phyloP scores from a whole-genome alignment of 2,329 filamentous ascomycete species.

The Chlorencoelia australis region DNA sequence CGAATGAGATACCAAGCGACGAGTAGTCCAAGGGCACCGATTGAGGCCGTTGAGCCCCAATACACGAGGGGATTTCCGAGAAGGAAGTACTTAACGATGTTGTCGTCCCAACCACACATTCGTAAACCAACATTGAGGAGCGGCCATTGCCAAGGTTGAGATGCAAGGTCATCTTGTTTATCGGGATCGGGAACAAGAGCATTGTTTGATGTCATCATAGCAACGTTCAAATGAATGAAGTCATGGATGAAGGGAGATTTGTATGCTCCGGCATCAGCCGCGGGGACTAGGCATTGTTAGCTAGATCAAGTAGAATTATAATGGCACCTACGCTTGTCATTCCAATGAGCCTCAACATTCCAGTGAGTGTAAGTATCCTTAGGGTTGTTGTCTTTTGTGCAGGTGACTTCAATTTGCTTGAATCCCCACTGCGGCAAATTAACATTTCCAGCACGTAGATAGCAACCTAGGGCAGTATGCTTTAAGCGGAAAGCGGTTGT shows the following conservation, averaged over 20 bases:
- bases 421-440: constrained; percentile 99
- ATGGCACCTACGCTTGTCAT: constrained; percentile 86
- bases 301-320: constrained; percentile 7
- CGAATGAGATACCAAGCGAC: constrained; percentile 79
- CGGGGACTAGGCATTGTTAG: constrained; percentile 55
- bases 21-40: constrained; percentile 63
- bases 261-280: constrained; percentile 81
- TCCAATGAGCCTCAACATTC: constrained; percentile 94
- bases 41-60: constrained; percentile 79
- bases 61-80: constrained; percentile 94
- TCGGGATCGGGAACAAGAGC: constrained; percentile 94
- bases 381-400: constrained; percentile 85
- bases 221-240: constrained; percentile 95
- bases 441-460: constrained; percentile 87
- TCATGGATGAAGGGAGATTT: constrained; percentile 96
- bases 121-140: constrained; percentile 88
- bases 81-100: constrained; percentile 94
- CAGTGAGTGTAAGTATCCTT: constrained; percentile 94
- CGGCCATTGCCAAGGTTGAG: constrained; percentile 97
- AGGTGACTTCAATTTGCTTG: constrained; percentile 98
- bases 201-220: constrained; percentile 99
- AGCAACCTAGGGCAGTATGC: constrained; percentile 77
- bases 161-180: constrained; percentile 97
- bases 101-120: constrained; percentile 98
- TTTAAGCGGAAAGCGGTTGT: constrained; percentile 87